phyloP scores from a whole-genome alignment of 345 rosid genomes.

The Kandelia obovata region DNA sequence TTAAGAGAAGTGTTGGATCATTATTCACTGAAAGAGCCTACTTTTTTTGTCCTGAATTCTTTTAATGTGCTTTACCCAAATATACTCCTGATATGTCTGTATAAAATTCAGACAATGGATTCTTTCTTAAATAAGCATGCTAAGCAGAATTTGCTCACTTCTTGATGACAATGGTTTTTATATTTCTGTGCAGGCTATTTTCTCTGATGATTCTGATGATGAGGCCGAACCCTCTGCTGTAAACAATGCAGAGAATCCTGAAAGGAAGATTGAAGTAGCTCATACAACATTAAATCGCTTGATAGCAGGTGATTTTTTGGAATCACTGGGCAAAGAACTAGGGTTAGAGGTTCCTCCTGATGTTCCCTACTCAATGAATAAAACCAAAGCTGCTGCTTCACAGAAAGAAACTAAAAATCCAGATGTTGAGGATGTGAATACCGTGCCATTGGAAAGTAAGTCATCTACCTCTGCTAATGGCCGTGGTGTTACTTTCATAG shows the following conservation, averaged over 20 bases:
- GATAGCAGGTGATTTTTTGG: constrained; percentile 89
- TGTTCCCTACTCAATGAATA: constrained; percentile 32
- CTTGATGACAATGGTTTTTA: neutral
- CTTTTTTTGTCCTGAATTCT: neutral
- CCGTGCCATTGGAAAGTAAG: constrained; percentile 14
- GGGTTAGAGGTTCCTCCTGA: constrained; percentile 93
- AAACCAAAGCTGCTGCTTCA: constrained; percentile 13
- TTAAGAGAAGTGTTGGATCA: too few species aligned
- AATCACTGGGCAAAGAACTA: constrained; percentile 90
- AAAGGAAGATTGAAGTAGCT: constrained; percentile 70
- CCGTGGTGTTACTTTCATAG: constrained; percentile 7
- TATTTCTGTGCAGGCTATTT: constrained; percentile 61
- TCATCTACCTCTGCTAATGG: constrained; percentile 15
- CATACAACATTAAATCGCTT: constrained; percentile 75
- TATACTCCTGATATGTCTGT: neutral
- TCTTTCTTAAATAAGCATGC: neutral
- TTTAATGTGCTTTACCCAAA: neutral
- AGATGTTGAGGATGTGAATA: constrained; percentile 21
- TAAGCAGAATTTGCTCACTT: neutral
- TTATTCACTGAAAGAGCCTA: neutral
- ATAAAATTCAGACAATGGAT: neutral
- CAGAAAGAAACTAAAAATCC: constrained; percentile 30
- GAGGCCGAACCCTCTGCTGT: constrained; percentile 44
- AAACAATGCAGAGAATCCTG: constrained; percentile 44
- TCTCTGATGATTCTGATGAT: constrained; percentile 87